These are phyloP conservation scores for Acanthamoeba triangularis DNA, from an alignment of 208 protist species.

Conservation along the genomic window DNA sequence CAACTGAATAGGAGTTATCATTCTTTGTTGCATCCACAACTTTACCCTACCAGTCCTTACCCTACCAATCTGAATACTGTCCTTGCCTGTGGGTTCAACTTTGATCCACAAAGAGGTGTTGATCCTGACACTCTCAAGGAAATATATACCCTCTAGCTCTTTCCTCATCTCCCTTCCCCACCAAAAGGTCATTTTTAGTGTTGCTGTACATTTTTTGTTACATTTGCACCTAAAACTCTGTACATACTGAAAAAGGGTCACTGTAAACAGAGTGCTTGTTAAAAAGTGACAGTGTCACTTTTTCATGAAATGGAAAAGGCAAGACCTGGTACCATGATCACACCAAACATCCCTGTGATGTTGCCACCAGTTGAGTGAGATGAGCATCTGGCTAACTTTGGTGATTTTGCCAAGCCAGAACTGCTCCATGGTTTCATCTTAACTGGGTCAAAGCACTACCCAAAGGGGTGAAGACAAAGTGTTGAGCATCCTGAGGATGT, in stretches of 20 bases:
- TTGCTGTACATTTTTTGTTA: background rate
- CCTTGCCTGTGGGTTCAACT: slow-evolving; percentile 7
- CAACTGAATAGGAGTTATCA: too few species aligned
- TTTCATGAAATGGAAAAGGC: too few species aligned
- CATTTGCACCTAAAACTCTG: background rate
- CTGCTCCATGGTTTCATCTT: background rate
- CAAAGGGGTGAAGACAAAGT: background rate
- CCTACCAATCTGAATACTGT: background rate
- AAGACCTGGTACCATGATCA: too few species aligned
- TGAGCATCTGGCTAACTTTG: too few species aligned
- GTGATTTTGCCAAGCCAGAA: background rate
- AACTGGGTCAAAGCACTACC: background rate
- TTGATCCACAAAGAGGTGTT: background rate
- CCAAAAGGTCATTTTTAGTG: background rate
- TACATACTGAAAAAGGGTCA: background rate
- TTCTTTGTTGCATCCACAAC: too few species aligned
- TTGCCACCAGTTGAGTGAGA: too few species aligned
- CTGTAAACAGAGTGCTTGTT: too few species aligned
- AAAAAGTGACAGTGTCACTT: too few species aligned
- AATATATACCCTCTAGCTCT: background rate
- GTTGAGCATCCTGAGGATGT: background rate
- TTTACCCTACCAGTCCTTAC: too few species aligned
- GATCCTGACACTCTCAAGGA: background rate
- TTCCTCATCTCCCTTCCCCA: background rate
- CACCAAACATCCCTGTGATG: too few species aligned